A percentile compares a stretch with the other conserved stretches of the same genome.
Evolutionary conservation across 208 protist species (phyloP).

Genomic region (Angomonas deanei): DNA sequence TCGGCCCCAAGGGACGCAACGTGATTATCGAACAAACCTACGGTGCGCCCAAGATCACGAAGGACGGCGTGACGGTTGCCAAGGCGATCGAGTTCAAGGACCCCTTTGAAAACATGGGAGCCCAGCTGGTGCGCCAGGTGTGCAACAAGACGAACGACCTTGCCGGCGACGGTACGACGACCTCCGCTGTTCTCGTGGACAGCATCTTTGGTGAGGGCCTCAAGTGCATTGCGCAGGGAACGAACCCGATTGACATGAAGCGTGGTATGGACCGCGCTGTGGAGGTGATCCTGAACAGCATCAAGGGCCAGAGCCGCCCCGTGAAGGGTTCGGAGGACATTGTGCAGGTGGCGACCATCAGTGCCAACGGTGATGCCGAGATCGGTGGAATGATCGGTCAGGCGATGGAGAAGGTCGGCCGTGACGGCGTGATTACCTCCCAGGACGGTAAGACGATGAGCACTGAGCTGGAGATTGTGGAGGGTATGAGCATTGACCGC

Average conservation of each 20-base stretch:
- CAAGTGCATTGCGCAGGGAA: slow-evolving; percentile 96
- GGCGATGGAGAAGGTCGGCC: slow-evolving; percentile 99
- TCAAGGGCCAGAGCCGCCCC: slow-evolving; percentile 89
- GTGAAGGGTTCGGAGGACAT: slow-evolving; percentile 96
- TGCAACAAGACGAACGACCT: slow-evolving; percentile 98
- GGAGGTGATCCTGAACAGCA: slow-evolving; percentile 74
- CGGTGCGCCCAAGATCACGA: slow-evolving; percentile 98
- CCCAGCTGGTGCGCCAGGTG: slow-evolving; percentile 95
- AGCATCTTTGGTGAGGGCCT: slow-evolving; percentile 97
- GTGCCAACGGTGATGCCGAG: slow-evolving; percentile 97
- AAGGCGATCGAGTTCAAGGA: slow-evolving; percentile 98
- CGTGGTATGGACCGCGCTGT: slow-evolving; percentile 98
- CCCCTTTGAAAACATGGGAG: slow-evolving; percentile 98
- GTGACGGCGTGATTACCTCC: slow-evolving; percentile 99
- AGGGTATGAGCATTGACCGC: slow-evolving; percentile 97
- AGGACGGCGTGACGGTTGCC: slow-evolving; percentile 99
- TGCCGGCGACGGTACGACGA: slow-evolving; percentile 99
- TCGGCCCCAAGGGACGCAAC: slow-evolving; percentile 99
- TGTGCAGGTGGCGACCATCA: slow-evolving; percentile 98
- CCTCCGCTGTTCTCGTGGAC: slow-evolving; percentile 97
- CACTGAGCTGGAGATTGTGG: slow-evolving; percentile 97
- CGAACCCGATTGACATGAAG: slow-evolving; percentile 99
- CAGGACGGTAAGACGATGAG: slow-evolving; percentile 97
- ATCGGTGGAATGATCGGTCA: slow-evolving; percentile 97
- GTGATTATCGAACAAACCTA: slow-evolving; percentile 98